Evolutionary conservation across 2,329 filamentous ascomycete species (phyloP), one percentile per base, ranked within the genome.

Genomic region (Geosmithia putterillii): DNA sequence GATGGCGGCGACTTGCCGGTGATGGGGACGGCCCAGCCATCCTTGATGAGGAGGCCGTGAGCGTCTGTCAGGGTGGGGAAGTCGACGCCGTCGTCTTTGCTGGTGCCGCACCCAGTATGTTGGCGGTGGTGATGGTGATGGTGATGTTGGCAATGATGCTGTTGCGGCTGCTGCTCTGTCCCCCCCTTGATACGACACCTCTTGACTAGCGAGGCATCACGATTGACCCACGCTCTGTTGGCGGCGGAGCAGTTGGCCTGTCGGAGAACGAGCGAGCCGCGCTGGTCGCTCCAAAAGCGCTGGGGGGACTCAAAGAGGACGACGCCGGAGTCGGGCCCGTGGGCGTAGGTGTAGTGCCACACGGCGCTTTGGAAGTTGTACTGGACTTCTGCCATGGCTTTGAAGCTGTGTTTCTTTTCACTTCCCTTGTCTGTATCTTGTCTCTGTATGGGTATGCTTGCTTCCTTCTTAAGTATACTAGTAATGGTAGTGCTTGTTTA

Each of bases 231-330:
- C 15, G 37, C 42, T 18, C 28, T 20, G 15, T 43, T 38, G 15
- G 20, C 19, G 9, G 12, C 21, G 14, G 21, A 19, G 7, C 36
- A 38, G 28, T 39, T 39, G n/a, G 32, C 37, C 10, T 38, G 42
- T 17, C 42, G 42, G 9, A 43, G 22, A 17, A 43, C 37, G 23
- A 43, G 17, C 6, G 42, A 38, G n/a, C 23, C 28, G 37, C 37
- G 36, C 17, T 28, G 35, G 18, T 43, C 19, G 36, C 37, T 43
- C 42, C 42, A 43, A 18, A 21, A 35, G 19, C 37, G 20, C 20
- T 43, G 42, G 12, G 42, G 42, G 21, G 42, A 43, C 18, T 43
- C 35, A 20, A 43, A 40, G 35, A 43, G n/a, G 23, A 32, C 22
- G n/a, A 8, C 18, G 35, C 37, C 36, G 15, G 22, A 14, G 7